phyloP scores from a whole-genome alignment of 805 yeast species.

The Starmerella bacillaris region DNA sequence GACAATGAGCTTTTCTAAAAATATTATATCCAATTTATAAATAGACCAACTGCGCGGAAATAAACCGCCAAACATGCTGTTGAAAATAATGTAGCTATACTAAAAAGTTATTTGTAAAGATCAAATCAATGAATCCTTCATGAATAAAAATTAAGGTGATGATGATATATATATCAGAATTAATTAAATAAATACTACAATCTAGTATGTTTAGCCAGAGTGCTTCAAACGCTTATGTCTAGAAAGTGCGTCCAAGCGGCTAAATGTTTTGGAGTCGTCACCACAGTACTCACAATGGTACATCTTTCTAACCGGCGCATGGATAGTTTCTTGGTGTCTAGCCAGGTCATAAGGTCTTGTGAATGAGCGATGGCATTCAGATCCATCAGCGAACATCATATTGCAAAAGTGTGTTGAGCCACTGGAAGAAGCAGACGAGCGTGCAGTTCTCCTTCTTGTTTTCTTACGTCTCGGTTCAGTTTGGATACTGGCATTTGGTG shows the following conservation, averaged over 20 bases:
- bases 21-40: too few species aligned
- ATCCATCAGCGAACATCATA: constrained; percentile 20
- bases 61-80: too few species aligned
- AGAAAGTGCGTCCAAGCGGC: constrained; percentile 85
- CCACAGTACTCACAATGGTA: constrained; percentile 80
- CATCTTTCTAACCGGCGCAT: constrained; percentile 68
- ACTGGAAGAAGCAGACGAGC: neutral
- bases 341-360: constrained; percentile 89
- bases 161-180: too few species aligned
- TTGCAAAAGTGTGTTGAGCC: constrained; percentile 12
- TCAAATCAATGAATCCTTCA: too few species aligned
- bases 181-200: too few species aligned
- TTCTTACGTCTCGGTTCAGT: neutral
- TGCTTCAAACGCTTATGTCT: constrained; percentile 89
- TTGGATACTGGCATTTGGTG: too few species aligned
- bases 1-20: too few species aligned
- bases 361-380: constrained; percentile 57
- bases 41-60: too few species aligned
- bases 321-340: constrained; percentile 92
- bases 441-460: neutral
- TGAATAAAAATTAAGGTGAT: too few species aligned
- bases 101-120: too few species aligned
- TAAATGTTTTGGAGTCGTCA: constrained; percentile 62
- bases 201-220: constrained; percentile 25
- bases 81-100: too few species aligned